These are phyloP conservation scores for Lentinula novae-zelandiae DNA, from an alignment of 1,284 basidiomycete species.

Conservation along the genomic window DNA sequence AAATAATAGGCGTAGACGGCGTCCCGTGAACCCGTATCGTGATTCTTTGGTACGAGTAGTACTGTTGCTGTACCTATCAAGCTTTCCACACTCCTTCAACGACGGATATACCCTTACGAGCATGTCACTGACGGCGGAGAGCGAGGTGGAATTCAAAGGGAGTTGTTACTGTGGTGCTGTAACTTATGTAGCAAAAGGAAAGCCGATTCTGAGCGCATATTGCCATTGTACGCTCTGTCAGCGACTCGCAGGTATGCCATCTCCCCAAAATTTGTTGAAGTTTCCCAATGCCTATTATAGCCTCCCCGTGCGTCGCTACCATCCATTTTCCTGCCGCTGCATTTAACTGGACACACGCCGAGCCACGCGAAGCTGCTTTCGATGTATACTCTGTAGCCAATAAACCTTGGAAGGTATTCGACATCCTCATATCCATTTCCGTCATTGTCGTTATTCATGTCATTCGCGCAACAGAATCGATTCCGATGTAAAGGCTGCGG, in stretches of 20 bases:
- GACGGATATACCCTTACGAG: too few species aligned
- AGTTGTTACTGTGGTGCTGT: constrained; percentile 52
- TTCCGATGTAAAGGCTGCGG: constrained; percentile 61
- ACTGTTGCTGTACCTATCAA: too few species aligned
- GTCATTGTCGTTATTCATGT: too few species aligned
- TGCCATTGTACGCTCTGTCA: constrained; percentile 68
- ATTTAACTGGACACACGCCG: constrained; percentile 51
- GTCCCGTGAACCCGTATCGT: not conserved
- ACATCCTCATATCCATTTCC: not conserved
- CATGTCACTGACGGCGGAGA: not conserved
- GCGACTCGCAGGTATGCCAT: constrained; percentile 43
- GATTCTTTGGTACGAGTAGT: too few species aligned
- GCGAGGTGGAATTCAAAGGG: constrained; percentile 26
- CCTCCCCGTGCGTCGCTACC: constrained; percentile 57
- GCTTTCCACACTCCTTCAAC: too few species aligned
- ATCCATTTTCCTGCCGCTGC: constrained; percentile 46
- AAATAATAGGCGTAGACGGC: not conserved
- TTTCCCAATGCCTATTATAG: constrained; percentile 26
- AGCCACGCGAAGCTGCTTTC: constrained; percentile 27
- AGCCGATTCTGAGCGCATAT: constrained; percentile 51
- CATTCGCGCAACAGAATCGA: constrained; percentile 36
- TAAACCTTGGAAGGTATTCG: constrained; percentile 40
- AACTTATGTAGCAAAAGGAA: constrained; percentile 40
- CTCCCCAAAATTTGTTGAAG: not conserved
- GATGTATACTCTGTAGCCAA: constrained; percentile 41